Evolutionary conservation across 805 yeast species (phyloP).

Genomic region (Cyberlindnera bimundalis): DNA sequence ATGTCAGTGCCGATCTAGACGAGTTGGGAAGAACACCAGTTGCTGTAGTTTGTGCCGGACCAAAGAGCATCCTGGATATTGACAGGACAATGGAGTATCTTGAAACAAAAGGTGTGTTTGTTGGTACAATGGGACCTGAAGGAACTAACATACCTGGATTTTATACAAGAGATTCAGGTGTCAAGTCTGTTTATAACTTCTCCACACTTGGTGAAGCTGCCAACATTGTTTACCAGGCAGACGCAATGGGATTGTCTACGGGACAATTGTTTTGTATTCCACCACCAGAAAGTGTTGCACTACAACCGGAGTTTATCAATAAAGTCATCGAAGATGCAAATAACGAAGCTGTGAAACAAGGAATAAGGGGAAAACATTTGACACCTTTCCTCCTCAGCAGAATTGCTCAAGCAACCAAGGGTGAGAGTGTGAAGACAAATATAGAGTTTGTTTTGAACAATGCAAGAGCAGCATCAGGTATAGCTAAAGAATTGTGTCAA

Average conservation of each 20-base stretch:
- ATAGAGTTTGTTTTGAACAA: conserved; percentile 74
- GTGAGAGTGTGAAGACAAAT: conserved; percentile 67
- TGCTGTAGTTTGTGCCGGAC: conserved; percentile 91
- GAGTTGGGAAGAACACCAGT: conserved; percentile 82
- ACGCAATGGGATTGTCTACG: conserved; percentile 48
- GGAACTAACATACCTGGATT: conserved; percentile 74
- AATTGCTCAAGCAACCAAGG: conserved; percentile 66
- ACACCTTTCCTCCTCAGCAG: conserved; percentile 74
- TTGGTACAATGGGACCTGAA: conserved; percentile 57
- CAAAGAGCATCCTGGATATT: conserved; percentile 81
- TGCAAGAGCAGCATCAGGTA: conserved; percentile 62
- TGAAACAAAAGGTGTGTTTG: conserved; percentile 90
- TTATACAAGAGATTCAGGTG: conserved; percentile 73
- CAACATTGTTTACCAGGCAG: conserved; percentile 46
- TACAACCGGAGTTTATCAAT: conserved; percentile 50
- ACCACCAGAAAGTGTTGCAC: conserved; percentile 63
- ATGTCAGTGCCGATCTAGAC: conserved; percentile 82
- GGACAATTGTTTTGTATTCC: conserved; percentile 83
- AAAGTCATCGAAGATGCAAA: conserved; percentile 57
- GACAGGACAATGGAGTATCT: conserved; percentile 77
- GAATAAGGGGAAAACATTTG: conserved; percentile 65
- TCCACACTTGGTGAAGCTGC: conserved; percentile 59
- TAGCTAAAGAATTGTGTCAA: conserved; percentile 44
- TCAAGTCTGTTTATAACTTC: conserved; percentile 64
- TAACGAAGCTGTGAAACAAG: conserved; percentile 46